Evolutionary conservation across 768 basidiomycete genomes (phyloP).

Genomic region (Pleurotus salmoneostramineus): DNA sequence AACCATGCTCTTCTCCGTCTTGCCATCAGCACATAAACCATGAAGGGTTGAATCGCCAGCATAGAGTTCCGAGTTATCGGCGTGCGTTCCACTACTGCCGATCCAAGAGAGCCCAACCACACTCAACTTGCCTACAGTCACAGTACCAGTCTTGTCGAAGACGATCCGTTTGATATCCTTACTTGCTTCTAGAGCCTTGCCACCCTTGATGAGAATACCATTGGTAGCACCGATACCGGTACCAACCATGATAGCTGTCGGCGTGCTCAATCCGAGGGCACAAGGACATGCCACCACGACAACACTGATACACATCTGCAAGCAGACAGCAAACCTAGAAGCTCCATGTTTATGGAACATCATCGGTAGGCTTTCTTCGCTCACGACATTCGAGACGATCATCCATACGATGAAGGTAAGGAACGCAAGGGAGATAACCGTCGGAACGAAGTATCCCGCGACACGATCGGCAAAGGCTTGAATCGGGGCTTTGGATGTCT

Average conservation of each 20-base stretch:
- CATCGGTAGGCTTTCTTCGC: conserved; percentile 59
- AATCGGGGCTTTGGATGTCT: conserved; percentile 97
- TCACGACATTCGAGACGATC: conserved; percentile 56
- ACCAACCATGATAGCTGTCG: conserved; percentile 99
- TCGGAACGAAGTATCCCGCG: conserved; percentile 93
- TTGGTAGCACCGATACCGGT: conserved; percentile 96
- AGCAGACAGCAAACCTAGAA: conserved; percentile 83
- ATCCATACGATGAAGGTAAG: conserved; percentile 87
- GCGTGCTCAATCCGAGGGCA: conserved; percentile 92
- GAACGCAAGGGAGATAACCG: conserved; percentile 78
- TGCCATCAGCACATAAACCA: conserved; percentile 56
- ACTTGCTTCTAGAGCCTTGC: conserved; percentile 90
- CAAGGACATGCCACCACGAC: conserved; percentile 98
- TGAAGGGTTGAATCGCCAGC: conserved; percentile 39
- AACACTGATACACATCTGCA: conserved; percentile 97
- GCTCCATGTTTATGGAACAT: conserved; percentile 86
- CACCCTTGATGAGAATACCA: conserved; percentile 97
- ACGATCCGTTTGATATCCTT: conserved; percentile 77
- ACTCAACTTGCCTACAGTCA: conserved; percentile 90
- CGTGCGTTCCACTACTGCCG: conserved; percentile 11
- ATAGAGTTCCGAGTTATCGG: conserved; percentile 32
- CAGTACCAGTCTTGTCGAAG: conserved; percentile 96
- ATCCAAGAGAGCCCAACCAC: conserved; percentile 81
- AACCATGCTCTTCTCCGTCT: conserved; percentile 54
- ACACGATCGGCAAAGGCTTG: conserved; percentile 95